These are phyloP conservation scores for Tanacetum coccineum DNA, from an alignment of 129 eudicot genomes.

Conservation along the genomic window DNA sequence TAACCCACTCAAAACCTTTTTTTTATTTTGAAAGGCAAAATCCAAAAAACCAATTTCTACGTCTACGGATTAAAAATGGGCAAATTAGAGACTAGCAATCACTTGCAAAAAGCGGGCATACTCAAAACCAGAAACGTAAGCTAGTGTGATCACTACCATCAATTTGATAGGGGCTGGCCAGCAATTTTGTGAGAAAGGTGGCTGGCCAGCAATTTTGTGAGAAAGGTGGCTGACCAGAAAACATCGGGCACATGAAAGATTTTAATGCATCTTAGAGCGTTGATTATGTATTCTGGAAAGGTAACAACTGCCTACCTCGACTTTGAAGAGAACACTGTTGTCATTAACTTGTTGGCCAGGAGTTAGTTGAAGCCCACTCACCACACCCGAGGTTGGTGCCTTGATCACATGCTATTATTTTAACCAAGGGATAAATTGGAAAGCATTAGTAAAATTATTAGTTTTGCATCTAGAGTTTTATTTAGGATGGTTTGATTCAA, in stretches of 20 bases:
- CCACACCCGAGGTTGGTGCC: slow-evolving; percentile 65
- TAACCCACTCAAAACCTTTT: no score
- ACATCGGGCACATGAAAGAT: neutral
- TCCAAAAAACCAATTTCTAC: no score
- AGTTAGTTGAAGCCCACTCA: slow-evolving; percentile 72
- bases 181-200: no score
- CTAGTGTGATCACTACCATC: neutral
- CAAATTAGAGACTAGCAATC: neutral
- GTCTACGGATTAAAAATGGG: no score
- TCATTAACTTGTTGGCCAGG: slow-evolving; percentile 87
- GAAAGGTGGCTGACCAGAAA: neutral
- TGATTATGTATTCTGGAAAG: neutral
- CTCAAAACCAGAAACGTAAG: neutral
- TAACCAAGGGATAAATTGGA: neutral
- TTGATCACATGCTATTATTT: slow-evolving; percentile 76
- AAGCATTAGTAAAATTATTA: slow-evolving; percentile 10
- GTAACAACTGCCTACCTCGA: slow-evolving; percentile 55
- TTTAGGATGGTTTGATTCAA: slow-evolving; percentile 11
- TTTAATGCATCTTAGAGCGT: neutral
- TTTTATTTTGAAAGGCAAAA: no score
- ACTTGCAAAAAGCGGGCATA: slow-evolving; percentile 9
- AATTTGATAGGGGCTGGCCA: neutral
- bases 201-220: neutral
- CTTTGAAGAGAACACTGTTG: slow-evolving; percentile 60
- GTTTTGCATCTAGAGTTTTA: neutral